Base-by-base conservation (phyloP, 2,329 filamentous ascomycete species). In the Fonsecaea multimorphosa region DNA sequence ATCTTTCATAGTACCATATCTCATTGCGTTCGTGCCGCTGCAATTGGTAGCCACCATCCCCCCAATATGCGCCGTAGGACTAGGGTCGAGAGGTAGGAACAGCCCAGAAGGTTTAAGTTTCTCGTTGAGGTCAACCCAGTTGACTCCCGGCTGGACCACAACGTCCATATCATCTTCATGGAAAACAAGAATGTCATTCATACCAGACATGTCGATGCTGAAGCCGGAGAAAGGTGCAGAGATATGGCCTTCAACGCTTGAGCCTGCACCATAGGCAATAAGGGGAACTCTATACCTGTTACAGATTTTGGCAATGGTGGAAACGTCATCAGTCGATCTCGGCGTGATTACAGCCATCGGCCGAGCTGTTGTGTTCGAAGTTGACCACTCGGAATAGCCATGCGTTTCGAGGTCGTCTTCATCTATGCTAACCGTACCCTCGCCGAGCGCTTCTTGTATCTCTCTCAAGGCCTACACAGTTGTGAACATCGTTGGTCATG, bases 51-150 rank as follows among this genome's bases (percentile, higher is more conserved):
- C 86, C 2, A 91, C 78, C 85, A 87, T 87, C 4, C 85, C 85
- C 1, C 85, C 85, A 22, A 87, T 79, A 67, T 80, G 78, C 0
- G 84, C 85, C 0, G 81, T 83, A 36, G 89, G 89, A 76, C 91
- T 91, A 11, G 93, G 93, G 74, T 97, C 93, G 12, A 96, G 88
- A 0, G 93, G 93, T 75, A 97, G 96, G 80, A 97, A 97, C 1
- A 97, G 85, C 0, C 91, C 91, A 3, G 86, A 89, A 46, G 86
- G 83, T 77, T 89, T 87, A 74, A 90, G 87, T 53, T 87, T 83
- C 70, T 90, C 87, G 73, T 97, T 97, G 63, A 97, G 80, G 59
- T 91, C 87, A 84, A 96, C 92, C 92, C 93, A 97, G 16, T 90
- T 89, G 9, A 97, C 89, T 7, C 90, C 91, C 2, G 93, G 93